Percentiles rank a stretch among this genome's conserved stretches.
Conservation (phyloP, 805 yeast genomes). For the Wickerhamiella kurtzmanii region DNA sequence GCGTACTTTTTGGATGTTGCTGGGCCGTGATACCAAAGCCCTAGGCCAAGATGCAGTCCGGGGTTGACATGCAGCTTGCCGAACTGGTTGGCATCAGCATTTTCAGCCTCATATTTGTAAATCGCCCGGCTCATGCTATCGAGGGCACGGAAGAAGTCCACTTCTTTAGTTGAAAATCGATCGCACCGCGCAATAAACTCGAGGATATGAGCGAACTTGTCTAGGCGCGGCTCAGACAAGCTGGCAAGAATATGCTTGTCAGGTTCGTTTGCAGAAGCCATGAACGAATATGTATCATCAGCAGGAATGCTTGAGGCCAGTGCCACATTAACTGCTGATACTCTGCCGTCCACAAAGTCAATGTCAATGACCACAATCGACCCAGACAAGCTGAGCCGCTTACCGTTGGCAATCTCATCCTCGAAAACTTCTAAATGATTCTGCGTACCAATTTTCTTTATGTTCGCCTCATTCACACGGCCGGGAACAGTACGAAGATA, state of each 20-base stretch:
- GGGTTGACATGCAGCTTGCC: slow-evolving; percentile 25
- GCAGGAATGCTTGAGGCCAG: slow-evolving; percentile 19
- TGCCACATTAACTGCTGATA: slow-evolving; percentile 20
- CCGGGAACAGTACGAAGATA: slow-evolving; percentile 25
- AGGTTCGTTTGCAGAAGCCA: slow-evolving; percentile 18
- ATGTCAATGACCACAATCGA: slow-evolving; percentile 28
- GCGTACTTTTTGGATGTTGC: slow-evolving; percentile 10
- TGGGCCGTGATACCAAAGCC: slow-evolving; percentile 23
- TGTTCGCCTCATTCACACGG: slow-evolving; percentile 25
- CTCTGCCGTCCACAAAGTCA: slow-evolving; percentile 16
- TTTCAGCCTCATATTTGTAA: slow-evolving; percentile 7
- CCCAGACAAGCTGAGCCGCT: slow-evolving; percentile 28
- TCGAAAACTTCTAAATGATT: slow-evolving; percentile 27
- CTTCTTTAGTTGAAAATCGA: slow-evolving; percentile 23
- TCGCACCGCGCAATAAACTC: slow-evolving; percentile 25
- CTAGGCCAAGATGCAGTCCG: slow-evolving; percentile 21
- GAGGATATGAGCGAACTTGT: slow-evolving; percentile 24
- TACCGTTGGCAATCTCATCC: slow-evolving; percentile 17
- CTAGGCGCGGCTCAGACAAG: slow-evolving; percentile 23
- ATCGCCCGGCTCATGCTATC: slow-evolving; percentile 24
- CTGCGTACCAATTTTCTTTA: slow-evolving; percentile 23
- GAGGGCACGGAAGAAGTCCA: slow-evolving; percentile 26
- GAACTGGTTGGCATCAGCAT: slow-evolving; percentile 9
- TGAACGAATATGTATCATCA: slow-evolving; percentile 16
- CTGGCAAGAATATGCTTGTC: slow-evolving; percentile 20